Base-by-base conservation (phyloP, 305 asterid genomes). In the Fraxinus floribunda region DNA sequence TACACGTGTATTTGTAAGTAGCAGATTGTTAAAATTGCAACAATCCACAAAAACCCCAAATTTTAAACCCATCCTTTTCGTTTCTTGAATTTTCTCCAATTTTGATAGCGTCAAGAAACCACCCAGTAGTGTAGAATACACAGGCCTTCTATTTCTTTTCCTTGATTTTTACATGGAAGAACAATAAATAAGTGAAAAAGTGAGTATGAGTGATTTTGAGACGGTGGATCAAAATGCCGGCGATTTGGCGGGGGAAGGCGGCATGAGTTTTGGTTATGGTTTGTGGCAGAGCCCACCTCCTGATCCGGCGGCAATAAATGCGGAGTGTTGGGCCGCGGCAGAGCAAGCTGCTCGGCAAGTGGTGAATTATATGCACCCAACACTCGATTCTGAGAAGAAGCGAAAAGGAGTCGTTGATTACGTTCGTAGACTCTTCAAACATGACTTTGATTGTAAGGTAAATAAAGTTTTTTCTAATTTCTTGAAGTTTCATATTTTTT, bases 341-440 rank as follows among this genome's bases (percentile, higher is more conserved):
- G 97, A 91, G 84, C 92, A 88, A 82, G 89, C 88, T 82, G 86
- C 88, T 26, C 83, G 85, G 38, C 87, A 89, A 81, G 94, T 94
- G 83, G 71, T 94, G 90, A 91, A 93, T 86, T 92, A 85, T 64
- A 86, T 94, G 18, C 97, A 92, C 88, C 97, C 98, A 0, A 93
- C 94, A n/a, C 89, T 95, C 34, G 97, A 92, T 88, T 86, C 97
- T 6, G 97, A 94, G 89, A 98, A 95, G 90, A 90, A 80, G 87
- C 90, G 99, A 81, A 87, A 84, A 73, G 93, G 90, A 84, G 96
- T 94, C 81, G 82, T 91, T 83, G 97, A 95, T 82, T 92, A 88
- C 86, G 85, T 95, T 52, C 98, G 91, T 85, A 90, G 89, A 38
- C 96, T 95, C 78, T 77, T 95, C 83, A 85, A 85, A 79, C 80